Percentiles rank a stretch among this genome's conserved stretches.
phyloP scores from a whole-genome alignment of 2,329 filamentous ascomycete genomes.

The Bretziella fagacearum region DNA sequence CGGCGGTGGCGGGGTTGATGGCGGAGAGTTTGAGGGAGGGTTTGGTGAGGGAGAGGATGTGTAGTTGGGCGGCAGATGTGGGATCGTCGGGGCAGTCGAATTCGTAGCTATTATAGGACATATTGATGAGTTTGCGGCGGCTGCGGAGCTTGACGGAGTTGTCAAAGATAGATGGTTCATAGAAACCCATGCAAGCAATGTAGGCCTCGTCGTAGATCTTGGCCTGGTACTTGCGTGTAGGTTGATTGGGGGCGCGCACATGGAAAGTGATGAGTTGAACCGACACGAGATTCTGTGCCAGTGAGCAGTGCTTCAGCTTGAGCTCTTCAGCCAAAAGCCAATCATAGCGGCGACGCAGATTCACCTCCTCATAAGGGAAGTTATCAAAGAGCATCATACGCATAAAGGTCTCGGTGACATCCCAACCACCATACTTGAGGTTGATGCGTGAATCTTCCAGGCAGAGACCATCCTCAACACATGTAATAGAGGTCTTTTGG shows the following conservation, averaged over 20 bases:
- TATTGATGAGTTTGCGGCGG: slow-evolving; percentile 64
- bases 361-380: slow-evolving; percentile 91
- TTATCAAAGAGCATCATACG: slow-evolving; percentile 97
- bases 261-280: slow-evolving; percentile 84
- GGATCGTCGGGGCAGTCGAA: slow-evolving; percentile 77
- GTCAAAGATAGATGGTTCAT: slow-evolving; percentile 76
- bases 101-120: slow-evolving; percentile 89
- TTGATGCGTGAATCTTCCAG: slow-evolving; percentile 91
- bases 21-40: slow-evolving; percentile 35
- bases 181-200: slow-evolving; percentile 88
- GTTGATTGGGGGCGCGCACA: slow-evolving; percentile 69
- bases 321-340: slow-evolving; percentile 88
- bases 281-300: slow-evolving; percentile 77
- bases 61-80: slow-evolving; percentile 64
- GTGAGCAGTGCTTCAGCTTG: slow-evolving; percentile 82
- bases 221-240: slow-evolving; percentile 85
- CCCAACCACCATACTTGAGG: slow-evolving; percentile 79
- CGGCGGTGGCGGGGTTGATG: slow-evolving; percentile 25
- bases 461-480: slow-evolving; percentile 89
- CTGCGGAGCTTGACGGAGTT: slow-evolving; percentile 62
- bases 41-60: slow-evolving; percentile 41
- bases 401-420: slow-evolving; percentile 86
- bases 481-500: slow-evolving; percentile 93
- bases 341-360: slow-evolving; percentile 76
- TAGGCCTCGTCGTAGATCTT: slow-evolving; percentile 96